A percentile compares a stretch with the other conserved stretches of the same genome.
Conservation (phyloP, 805 yeast genomes). For the Millerozyma miso region DNA sequence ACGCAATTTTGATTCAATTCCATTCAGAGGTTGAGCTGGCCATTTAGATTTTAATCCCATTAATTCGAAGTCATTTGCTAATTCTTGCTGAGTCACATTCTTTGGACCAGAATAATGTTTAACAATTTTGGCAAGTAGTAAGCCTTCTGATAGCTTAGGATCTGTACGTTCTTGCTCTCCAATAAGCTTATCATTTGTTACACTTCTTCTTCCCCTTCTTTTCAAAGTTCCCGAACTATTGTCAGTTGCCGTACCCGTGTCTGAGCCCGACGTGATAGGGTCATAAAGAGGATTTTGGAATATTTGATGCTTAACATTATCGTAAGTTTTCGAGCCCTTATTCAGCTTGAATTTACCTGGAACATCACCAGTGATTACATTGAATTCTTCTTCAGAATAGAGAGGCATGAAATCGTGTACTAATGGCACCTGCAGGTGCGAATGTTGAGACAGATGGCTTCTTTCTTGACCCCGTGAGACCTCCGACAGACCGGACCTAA, state of each 20-base stretch:
- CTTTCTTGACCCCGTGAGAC: background rate
- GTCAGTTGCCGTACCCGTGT: conserved; percentile 25
- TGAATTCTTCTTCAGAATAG: conserved; percentile 33
- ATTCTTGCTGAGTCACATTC: conserved; percentile 29
- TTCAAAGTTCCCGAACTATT: conserved; percentile 23
- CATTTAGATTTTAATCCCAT: conserved; percentile 35
- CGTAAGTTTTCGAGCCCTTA: conserved; percentile 9
- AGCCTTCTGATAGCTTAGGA: conserved; percentile 29
- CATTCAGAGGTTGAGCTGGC: conserved; percentile 18
- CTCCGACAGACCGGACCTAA: conserved; percentile 12
- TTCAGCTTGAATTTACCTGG: conserved; percentile 20
- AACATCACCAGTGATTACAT: conserved; percentile 36
- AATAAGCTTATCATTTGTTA: conserved; percentile 4
- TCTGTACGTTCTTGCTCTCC: conserved; percentile 10
- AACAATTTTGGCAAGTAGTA: conserved; percentile 38
- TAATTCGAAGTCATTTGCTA: conserved; percentile 29
- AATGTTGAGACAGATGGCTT: background rate
- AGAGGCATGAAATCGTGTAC: conserved; percentile 43
- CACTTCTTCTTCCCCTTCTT: conserved; percentile 36
- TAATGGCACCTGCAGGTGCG: conserved; percentile 2
- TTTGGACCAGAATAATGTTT: conserved; percentile 41
- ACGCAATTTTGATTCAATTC: background rate
- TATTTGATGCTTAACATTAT: conserved; percentile 33
- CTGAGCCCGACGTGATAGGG: conserved; percentile 36
- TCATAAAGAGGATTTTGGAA: conserved; percentile 40